phyloP scores from a whole-genome alignment of 495 filamentous ascomycete species.

The Aspergillus affinis region DNA sequence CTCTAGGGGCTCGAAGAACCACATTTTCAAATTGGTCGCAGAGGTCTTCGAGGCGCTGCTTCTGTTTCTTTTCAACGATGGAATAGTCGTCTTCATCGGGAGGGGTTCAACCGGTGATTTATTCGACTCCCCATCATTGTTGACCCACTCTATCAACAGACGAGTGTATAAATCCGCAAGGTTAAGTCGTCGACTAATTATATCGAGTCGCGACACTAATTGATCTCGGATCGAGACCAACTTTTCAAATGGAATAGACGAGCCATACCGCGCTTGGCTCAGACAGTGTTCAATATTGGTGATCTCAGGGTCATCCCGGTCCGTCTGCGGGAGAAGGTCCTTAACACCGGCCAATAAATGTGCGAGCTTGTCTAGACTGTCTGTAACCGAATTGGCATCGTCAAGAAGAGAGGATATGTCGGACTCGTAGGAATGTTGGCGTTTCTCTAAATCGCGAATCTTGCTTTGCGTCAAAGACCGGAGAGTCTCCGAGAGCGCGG shows the following conservation, averaged over 20 bases:
- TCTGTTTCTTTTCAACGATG: conserved; percentile 29
- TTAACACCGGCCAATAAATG: conserved; percentile 17
- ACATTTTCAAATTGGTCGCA: conserved; percentile 49
- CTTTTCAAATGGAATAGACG: conserved; percentile 34
- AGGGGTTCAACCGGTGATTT: conserved; percentile 14
- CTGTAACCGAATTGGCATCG: conserved; percentile 6
- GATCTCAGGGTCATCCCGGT: conserved; percentile 12
- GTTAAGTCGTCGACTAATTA: conserved; percentile 50
- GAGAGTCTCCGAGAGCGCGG: conserved; percentile 48
- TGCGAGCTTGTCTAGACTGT: conserved; percentile 10
- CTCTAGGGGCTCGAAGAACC: conserved; percentile 50
- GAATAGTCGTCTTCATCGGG: conserved; percentile 18
- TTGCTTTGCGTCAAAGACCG: conserved; percentile 58
- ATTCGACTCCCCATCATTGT: conserved; percentile 8
- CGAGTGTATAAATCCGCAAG: conserved; percentile 57
- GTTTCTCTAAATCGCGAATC: conserved; percentile 53
- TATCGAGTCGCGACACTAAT: conserved; percentile 41
- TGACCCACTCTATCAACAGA: conserved; percentile 58
- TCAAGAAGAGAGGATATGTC: conserved; percentile 29
- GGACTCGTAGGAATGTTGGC: conserved; percentile 44
- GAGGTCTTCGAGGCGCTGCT: conserved; percentile 25
- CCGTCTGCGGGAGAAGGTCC: conserved; percentile 13
- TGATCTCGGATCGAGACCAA: conserved; percentile 43
- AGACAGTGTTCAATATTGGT: conserved; percentile 39
- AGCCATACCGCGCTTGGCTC: conserved; percentile 41